Base-by-base conservation (phyloP, 164 flowering plant species). In the Brasenia schreberi region DNA sequence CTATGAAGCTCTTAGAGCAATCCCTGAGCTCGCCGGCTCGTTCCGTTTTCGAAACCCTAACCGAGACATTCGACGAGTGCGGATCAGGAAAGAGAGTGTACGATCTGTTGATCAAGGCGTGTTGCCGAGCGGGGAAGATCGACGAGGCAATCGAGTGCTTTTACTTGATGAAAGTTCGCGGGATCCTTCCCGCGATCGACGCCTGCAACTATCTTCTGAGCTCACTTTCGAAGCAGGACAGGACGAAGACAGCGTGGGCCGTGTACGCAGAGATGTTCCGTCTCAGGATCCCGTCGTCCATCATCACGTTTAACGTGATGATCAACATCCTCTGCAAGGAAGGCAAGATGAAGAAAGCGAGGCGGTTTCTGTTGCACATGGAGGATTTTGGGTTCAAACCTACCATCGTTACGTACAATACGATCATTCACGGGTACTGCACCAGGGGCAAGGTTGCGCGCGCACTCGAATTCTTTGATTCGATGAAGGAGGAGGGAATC, bases 241-340 rank as follows among this genome's bases (percentile, higher is more conserved):
- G 61, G 65, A 75, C 68, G 0, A 80, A 81, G 56, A 69, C 56
- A 14, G 89, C 81, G 0, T 92, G 98, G 96, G 84, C 80, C 67
- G 68, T 89, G 79, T 92, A 82, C 72, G 90, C 88, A 1, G 95
- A 89, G 80, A 89, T 92, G 95, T 89, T 85, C 74, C 79, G 81
- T 73, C 73, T 81, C 83, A 79, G 63, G 78, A 88, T 92, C 19
- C 78, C 71, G 56, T 88, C 92, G 4, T 80, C 63, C 49, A 67
- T 82, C 11, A 70, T 71, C 33, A 92, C 96, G 0, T 88, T 81
- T 69, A 92, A 89, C 69, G 85, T 89, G 61, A 88, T 92, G 96
- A 81, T 89, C 59, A 89, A 89, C 79, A 77, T 81, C 63, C 67
- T 89, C 79, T 87, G 91, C 49, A 85, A 81, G 73, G 92, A 92